phyloP scores from a whole-genome alignment of 2,329 filamentous ascomycete species.

The Rutstroemia sp. region DNA sequence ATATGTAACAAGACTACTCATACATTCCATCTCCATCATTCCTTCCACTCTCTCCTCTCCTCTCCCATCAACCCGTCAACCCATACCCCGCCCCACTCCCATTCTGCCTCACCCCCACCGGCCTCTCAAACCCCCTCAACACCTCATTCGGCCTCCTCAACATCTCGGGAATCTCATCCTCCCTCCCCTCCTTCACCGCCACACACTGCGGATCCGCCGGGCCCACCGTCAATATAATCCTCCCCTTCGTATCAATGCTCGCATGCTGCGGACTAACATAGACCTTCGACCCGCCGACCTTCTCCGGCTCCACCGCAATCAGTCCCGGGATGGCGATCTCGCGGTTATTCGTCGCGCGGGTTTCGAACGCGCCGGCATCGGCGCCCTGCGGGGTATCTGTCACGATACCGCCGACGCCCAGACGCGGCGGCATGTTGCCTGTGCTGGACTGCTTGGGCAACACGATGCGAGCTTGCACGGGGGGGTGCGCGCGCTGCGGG shows the following conservation, averaged over 20 bases:
- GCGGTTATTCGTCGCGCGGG: background rate
- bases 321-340: slow-evolving; percentile 14
- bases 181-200: slow-evolving; percentile 23
- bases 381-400: slow-evolving; percentile 16
- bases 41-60: background rate
- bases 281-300: slow-evolving; percentile 26
- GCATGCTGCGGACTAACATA: slow-evolving; percentile 25
- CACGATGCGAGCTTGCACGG: slow-evolving; percentile 51
- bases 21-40: background rate
- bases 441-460: slow-evolving; percentile 35
- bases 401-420: slow-evolving; percentile 30
- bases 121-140: background rate
- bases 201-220: slow-evolving; percentile 22
- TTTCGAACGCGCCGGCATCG: background rate
- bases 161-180: slow-evolving; percentile 13
- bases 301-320: slow-evolving; percentile 22
- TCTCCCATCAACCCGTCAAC: background rate
- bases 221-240: slow-evolving; percentile 20
- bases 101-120: background rate
- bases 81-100: slow-evolving; percentile 1
- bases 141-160: background rate
- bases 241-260: slow-evolving; percentile 25
- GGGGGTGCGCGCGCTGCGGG: slow-evolving; percentile 44
- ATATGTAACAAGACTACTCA: slow-evolving; percentile 4
- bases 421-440: slow-evolving; percentile 13